Evolutionary conservation across 495 filamentous ascomycete genomes (phyloP), one percentile per base, ranked within the genome.

Genomic region (Cercophora newfieldiana): DNA sequence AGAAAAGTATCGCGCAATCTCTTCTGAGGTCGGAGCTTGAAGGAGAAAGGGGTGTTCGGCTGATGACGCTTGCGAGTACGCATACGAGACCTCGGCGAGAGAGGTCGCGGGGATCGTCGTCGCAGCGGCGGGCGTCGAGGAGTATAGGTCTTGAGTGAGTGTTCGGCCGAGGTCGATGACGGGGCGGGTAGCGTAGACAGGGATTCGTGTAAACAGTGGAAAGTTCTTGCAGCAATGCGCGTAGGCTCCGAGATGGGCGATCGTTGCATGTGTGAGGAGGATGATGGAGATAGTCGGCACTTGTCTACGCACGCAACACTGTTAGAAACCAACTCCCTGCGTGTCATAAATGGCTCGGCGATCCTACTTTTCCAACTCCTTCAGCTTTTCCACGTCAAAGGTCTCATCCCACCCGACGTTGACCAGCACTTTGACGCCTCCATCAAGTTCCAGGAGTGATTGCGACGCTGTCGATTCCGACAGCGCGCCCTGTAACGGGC

Each of bases 141-240:
- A 86, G 74, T 99, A 98, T 28, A 98, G 82, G 72, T 99, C 95
- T 78, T 97, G 92, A 24, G 96, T 79, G 25, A 97, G 83, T 1
- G 94, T 96, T 21, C 94, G 90, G 3, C 95, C 96, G 31, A 98
- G 88, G 5, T 94, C 90, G 67, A 97, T 92, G 58, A 99, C 91
- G 12, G 95, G 95, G 44, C 88, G 88, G 5, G 95, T 99, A 24
- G 96, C 95, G 75, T 98, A 99, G 33, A 97, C 88, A n/a, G 95
- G 95, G 64, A 99, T 93, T 64, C 92, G 87, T 0, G 89, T 90
- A 78, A 99, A 98, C 49, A 89, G 85, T 60, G 96, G 94, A 69
- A 97, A 90, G 75, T 96, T 88, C 76, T 97, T 96, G 86, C 96
- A 99, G 82, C 93, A 97, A 75, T 99, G 94, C 50, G 91, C 95